Evolutionary conservation across 2,329 filamentous ascomycete genomes (phyloP).

Genomic region (Zymoseptoria crescenta): DNA sequence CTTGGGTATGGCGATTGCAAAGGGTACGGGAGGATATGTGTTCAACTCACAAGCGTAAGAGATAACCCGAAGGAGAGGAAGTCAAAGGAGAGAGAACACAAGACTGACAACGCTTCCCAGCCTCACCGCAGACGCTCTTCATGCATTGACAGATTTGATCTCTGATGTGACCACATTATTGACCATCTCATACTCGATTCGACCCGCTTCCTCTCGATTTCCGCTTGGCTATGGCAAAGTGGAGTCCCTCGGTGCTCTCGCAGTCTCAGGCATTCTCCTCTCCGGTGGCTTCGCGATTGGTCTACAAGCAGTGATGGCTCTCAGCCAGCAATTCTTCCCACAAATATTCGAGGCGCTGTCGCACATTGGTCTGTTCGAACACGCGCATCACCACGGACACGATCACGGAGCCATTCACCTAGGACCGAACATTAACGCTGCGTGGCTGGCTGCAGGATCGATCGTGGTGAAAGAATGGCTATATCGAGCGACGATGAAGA

Average conservation of each 20-base stretch:
- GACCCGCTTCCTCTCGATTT: constrained; percentile 73
- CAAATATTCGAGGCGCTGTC: constrained; percentile 37
- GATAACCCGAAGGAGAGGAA: background rate
- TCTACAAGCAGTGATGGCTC: constrained; percentile 54
- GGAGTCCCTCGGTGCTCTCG: constrained; percentile 89
- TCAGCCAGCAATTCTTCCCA: constrained; percentile 43
- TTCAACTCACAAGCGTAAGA: constrained; percentile 74
- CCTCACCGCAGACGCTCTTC: constrained; percentile 71
- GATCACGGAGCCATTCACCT: constrained; percentile 41
- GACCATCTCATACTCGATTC: constrained; percentile 88
- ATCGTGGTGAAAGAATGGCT: constrained; percentile 95
- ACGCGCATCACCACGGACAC: constrained; percentile 51
- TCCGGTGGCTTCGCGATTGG: constrained; percentile 90
- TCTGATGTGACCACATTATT: constrained; percentile 90
- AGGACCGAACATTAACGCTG: constrained; percentile 82
- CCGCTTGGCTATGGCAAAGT: constrained; percentile 93
- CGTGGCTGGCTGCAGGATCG: constrained; percentile 85
- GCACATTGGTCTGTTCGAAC: constrained; percentile 38
- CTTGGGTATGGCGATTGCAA: constrained; percentile 85
- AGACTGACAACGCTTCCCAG: constrained; percentile 6
- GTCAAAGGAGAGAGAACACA: background rate
- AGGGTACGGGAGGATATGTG: constrained; percentile 82
- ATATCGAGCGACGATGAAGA: constrained; percentile 95
- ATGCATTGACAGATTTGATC: constrained; percentile 89
- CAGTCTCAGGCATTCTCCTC: constrained; percentile 85